phyloP scores from a whole-genome alignment of 2,329 filamentous ascomycete species.

The Microdochium nivale region DNA sequence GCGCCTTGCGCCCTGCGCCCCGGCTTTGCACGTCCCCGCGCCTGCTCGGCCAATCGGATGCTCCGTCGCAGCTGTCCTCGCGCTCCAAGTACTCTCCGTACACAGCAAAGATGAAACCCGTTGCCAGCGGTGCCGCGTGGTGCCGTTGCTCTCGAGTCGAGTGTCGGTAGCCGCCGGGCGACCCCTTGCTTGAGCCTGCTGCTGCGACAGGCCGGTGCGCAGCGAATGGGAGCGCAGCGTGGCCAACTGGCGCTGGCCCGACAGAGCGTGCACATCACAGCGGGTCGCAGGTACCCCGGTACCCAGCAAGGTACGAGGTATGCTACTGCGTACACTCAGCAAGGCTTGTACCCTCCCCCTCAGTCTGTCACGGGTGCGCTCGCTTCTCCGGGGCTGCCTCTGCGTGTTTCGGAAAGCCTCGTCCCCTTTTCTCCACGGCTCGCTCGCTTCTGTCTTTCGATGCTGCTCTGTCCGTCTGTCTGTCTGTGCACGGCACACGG shows the following conservation, averaged over 20 bases:
- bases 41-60: not conserved
- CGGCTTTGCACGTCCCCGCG: not conserved
- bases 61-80: not conserved
- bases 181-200: not conserved
- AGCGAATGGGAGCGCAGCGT: not conserved
- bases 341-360: no score
- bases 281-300: no score
- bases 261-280: no score
- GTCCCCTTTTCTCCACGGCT: not conserved
- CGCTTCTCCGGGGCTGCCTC: no score
- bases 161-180: not conserved
- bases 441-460: not conserved
- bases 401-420: no score
- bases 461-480: not conserved
- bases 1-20: not conserved
- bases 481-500: no score
- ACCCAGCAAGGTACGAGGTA: no score
- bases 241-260: no score
- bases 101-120: no score
- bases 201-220: not conserved
- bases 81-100: not conserved
- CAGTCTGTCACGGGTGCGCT: no score
- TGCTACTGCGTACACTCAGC: no score
- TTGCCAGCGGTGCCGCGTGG: no score
- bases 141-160: not conserved